Evolutionary conservation across 345 rosid genomes (phyloP).

Genomic region (Acer yangbiense): DNA sequence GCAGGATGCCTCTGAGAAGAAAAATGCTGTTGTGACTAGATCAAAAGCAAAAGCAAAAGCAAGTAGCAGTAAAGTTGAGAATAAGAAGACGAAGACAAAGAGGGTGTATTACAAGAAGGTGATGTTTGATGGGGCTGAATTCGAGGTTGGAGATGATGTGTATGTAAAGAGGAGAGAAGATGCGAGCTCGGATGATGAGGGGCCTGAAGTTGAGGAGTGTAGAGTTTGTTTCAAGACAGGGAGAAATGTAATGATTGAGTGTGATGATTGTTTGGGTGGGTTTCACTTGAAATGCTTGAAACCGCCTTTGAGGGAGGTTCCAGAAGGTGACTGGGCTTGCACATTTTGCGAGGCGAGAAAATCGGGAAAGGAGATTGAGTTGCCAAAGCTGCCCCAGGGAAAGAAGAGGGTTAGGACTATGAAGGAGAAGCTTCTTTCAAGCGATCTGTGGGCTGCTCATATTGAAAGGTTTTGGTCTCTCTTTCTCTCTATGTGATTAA

Average conservation of each 20-base stretch:
- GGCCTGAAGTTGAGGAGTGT: slow-evolving; percentile 79
- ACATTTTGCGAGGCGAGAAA: slow-evolving; percentile 61
- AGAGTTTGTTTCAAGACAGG: slow-evolving; percentile 71
- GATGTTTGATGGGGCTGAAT: slow-evolving; percentile 69
- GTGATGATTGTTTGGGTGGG: slow-evolving; percentile 88
- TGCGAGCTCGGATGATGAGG: slow-evolving; percentile 61
- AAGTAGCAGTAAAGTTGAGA: slow-evolving; percentile 12
- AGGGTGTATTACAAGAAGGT: slow-evolving; percentile 71
- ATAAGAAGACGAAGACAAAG: slow-evolving; percentile 32
- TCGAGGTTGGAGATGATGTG: slow-evolving; percentile 76
- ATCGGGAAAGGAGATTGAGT: slow-evolving; percentile 47
- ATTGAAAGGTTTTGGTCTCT: slow-evolving; percentile 63
- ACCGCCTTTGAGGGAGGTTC: slow-evolving; percentile 73
- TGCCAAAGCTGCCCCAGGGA: slow-evolving; percentile 65
- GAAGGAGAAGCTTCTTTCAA: slow-evolving; percentile 86
- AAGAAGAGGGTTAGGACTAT: slow-evolving; percentile 66
- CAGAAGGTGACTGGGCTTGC: slow-evolving; percentile 93
- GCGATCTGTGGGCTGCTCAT: slow-evolving; percentile 85
- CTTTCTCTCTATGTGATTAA: background rate
- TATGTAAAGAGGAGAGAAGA: slow-evolving; percentile 89
- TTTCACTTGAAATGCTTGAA: slow-evolving; percentile 91
- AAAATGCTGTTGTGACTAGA: slow-evolving; percentile 17
- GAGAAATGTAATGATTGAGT: slow-evolving; percentile 72
- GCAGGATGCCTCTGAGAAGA: slow-evolving; percentile 9
- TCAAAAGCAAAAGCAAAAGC: slow-evolving; percentile 7